Conservation (phyloP, 345 rosid genomes). For the Theobroma cacao region DNA sequence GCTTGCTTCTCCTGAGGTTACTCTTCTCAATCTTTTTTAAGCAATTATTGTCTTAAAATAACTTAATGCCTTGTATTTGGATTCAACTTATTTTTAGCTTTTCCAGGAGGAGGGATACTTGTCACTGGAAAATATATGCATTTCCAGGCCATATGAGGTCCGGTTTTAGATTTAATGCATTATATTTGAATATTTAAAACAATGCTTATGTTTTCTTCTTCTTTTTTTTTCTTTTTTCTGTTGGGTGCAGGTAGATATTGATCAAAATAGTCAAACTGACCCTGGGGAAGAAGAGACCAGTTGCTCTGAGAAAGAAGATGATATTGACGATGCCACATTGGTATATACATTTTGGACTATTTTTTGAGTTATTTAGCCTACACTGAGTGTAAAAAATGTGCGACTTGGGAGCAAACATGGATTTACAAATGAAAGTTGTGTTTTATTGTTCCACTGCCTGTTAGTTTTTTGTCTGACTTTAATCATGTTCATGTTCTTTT, state of each 20-base stretch:
- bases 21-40: neutral
- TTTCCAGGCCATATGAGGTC: conserved; percentile 44
- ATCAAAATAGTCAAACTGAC: conserved; percentile 18
- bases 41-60: neutral
- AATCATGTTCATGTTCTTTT: conserved; percentile 11
- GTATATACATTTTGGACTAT: conserved; percentile 28
- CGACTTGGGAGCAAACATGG: neutral
- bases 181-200: neutral
- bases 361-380: neutral
- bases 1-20: conserved; percentile 36
- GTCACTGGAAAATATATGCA: conserved; percentile 51
- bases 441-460: neutral
- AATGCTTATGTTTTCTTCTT: neutral
- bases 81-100: neutral
- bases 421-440: neutral
- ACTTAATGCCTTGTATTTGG: neutral
- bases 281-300: conserved; percentile 22
- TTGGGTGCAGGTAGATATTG: conserved; percentile 28
- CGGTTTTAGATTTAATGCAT: neutral
- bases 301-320: conserved; percentile 33
- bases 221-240: neutral
- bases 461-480: neutral
- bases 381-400: neutral
- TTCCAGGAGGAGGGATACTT: conserved; percentile 56
- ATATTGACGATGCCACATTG: conserved; percentile 55